A percentile compares a stretch with the other conserved stretches of the same genome.
Conservation (phyloP, 2,329 filamentous ascomycete species). For the Aspergillus pseudoviridinutans region DNA sequence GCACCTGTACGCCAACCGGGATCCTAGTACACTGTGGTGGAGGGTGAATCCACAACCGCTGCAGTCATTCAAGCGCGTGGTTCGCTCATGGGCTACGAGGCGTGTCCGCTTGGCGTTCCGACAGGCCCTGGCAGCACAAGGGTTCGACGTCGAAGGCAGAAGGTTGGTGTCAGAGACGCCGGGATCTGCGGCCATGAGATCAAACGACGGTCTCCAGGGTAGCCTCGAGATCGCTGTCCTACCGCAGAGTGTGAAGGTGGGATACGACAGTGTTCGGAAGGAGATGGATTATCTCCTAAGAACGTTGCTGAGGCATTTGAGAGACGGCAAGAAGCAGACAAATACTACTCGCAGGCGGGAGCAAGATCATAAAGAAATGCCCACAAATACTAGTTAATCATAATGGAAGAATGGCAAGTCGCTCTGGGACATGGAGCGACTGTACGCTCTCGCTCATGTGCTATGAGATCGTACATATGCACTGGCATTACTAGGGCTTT, state of each 20-base stretch:
- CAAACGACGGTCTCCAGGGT: conserved; percentile 29
- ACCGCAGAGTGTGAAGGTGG: conserved; percentile 7
- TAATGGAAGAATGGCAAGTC: neutral
- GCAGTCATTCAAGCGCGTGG: conserved; percentile 36
- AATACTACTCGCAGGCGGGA: neutral
- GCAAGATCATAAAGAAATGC: neutral
- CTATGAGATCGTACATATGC: neutral
- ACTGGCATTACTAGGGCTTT: neutral
- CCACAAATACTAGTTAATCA: neutral
- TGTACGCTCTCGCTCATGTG: neutral
- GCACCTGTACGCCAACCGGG: conserved; percentile 34
- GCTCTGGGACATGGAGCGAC: neutral
- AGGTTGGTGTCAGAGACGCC: conserved; percentile 9
- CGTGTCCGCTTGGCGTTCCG: conserved; percentile 44
- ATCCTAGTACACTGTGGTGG: conserved; percentile 48
- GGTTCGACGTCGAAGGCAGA: conserved; percentile 39
- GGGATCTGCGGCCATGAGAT: neutral
- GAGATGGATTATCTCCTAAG: conserved; percentile 14
- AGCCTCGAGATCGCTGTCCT: conserved; percentile 30
- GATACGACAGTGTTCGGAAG: conserved; percentile 12
- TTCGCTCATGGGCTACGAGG: conserved; percentile 45
- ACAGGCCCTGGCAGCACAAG: conserved; percentile 43
- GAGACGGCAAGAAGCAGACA: neutral
- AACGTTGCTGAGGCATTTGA: conserved; percentile 9
- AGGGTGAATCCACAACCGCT: conserved; percentile 32